Conservation (phyloP, 495 filamentous ascomycete genomes). For the Penicillium ochrochloron region DNA sequence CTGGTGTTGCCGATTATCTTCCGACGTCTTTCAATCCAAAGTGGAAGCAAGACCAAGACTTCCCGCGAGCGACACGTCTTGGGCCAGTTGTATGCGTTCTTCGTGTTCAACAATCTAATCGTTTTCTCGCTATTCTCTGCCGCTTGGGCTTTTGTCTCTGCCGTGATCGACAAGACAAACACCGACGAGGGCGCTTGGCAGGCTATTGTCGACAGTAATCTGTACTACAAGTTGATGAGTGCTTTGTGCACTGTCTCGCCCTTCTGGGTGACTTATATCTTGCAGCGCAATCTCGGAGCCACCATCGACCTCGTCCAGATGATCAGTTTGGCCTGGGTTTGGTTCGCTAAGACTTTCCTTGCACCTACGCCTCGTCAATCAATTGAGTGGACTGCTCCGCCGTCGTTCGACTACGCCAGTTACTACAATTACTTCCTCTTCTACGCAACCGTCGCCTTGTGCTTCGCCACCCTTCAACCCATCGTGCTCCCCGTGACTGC, state of each 20-base stretch:
- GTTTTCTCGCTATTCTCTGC: constrained; percentile 90
- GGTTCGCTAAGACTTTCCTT: constrained; percentile 80
- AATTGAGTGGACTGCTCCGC: constrained; percentile 93
- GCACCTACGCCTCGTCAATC: constrained; percentile 88
- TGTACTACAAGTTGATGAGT: constrained; percentile 64
- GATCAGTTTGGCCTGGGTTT: constrained; percentile 77
- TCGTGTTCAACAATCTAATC: constrained; percentile 95
- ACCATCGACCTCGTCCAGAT: constrained; percentile 88
- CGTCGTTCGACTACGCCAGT: constrained; percentile 89
- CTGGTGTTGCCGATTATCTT: constrained; percentile 89
- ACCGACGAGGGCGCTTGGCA: constrained; percentile 64
- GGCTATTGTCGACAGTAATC: constrained; percentile 63
- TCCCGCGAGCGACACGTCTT: constrained; percentile 92
- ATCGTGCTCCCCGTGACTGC: constrained; percentile 89
- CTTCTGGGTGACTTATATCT: constrained; percentile 92
- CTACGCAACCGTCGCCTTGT: constrained; percentile 87
- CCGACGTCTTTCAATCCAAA: constrained; percentile 75
- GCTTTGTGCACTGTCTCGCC: constrained; percentile 78
- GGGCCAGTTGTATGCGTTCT: constrained; percentile 91
- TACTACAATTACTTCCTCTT: constrained; percentile 98
- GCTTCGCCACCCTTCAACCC: constrained; percentile 85
- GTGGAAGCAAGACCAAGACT: constrained; percentile 89
- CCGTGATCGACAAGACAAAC: constrained; percentile 61
- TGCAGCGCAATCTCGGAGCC: constrained; percentile 91
- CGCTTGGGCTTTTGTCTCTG: constrained; percentile 71